Evolutionary conservation across 1,139 yeast species (phyloP).

Genomic region (Saccharomycopsis hybrid): DNA sequence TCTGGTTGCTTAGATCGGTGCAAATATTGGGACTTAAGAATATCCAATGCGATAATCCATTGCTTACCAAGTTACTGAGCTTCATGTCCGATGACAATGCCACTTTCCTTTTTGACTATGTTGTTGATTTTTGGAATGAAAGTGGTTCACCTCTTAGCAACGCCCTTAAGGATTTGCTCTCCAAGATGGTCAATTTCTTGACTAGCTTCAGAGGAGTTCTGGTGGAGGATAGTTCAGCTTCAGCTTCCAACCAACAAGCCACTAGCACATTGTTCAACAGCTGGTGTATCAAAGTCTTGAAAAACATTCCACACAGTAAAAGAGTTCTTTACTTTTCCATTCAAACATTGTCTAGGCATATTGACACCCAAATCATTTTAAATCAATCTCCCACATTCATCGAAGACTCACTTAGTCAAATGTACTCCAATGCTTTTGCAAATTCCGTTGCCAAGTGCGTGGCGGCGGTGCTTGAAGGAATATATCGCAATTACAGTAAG

Average conservation of each 20-base stretch:
- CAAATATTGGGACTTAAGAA: constrained; percentile 28
- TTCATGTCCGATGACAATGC: constrained; percentile 27
- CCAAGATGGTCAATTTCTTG: constrained; percentile 42
- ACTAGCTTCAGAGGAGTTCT: constrained; percentile 13
- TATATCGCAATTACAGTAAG: constrained; percentile 23
- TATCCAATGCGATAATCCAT: constrained; percentile 10
- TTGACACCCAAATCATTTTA: constrained; percentile 38
- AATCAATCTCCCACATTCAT: constrained; percentile 40
- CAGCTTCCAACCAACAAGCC: constrained; percentile 2
- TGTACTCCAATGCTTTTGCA: constrained; percentile 57
- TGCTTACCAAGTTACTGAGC: constrained; percentile 7
- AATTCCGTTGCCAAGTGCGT: constrained; percentile 63
- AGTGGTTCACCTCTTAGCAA: constrained; percentile 66
- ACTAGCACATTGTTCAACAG: constrained; percentile 27
- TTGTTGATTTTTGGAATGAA: constrained; percentile 64
- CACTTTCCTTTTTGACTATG: constrained; percentile 42
- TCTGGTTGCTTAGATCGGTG: constrained; percentile 55
- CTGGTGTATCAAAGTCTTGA: constrained; percentile 43
- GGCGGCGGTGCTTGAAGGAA: constrained; percentile 37
- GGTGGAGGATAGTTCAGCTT: not conserved
- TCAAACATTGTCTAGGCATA: constrained; percentile 47
- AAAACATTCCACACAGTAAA: constrained; percentile 39
- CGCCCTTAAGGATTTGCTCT: constrained; percentile 54
- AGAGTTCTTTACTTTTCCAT: constrained; percentile 55
- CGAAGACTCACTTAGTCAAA: constrained; percentile 38